Conservation (phyloP, 2,329 filamentous ascomycete genomes). For the Claviceps spartinae region DNA sequence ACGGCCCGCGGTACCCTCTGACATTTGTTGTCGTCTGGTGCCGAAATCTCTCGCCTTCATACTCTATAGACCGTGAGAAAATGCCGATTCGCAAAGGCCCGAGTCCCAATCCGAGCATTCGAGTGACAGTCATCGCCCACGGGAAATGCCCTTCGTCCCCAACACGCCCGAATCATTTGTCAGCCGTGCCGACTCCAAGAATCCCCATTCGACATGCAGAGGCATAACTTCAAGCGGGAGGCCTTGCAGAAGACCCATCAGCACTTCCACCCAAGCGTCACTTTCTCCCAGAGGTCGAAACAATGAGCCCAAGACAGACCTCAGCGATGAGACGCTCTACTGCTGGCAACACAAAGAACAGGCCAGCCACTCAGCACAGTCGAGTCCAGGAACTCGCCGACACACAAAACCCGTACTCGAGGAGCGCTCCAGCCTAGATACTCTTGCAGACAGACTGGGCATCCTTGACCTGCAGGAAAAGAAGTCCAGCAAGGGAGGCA, state of each 20-base stretch:
- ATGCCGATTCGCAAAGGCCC: neutral
- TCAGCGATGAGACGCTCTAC: slow-evolving; percentile 51
- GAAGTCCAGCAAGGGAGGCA: slow-evolving; percentile 11
- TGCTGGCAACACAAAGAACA: slow-evolving; percentile 97
- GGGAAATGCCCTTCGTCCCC: slow-evolving; percentile 26
- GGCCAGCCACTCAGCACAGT: slow-evolving; percentile 37
- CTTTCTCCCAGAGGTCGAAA: slow-evolving; percentile 13
- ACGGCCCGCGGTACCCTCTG: neutral
- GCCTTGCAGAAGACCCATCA: slow-evolving; percentile 63
- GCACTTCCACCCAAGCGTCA: slow-evolving; percentile 15
- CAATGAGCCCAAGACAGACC: slow-evolving; percentile 24
- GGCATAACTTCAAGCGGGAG: slow-evolving; percentile 74
- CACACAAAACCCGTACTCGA: slow-evolving; percentile 41
- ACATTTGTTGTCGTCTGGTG: neutral
- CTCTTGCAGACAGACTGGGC: slow-evolving; percentile 66
- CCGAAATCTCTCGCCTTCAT: neutral
- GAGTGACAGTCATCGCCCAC: neutral
- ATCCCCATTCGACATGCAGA: slow-evolving; percentile 72
- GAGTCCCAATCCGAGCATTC: neutral
- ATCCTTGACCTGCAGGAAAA: slow-evolving; percentile 49
- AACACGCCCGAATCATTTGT: slow-evolving; percentile 70
- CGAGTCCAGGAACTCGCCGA: slow-evolving; percentile 29
- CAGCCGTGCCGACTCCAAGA: slow-evolving; percentile 69
- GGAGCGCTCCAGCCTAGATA: slow-evolving; percentile 70
- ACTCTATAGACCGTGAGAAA: neutral